phyloP scores from a whole-genome alignment of 805 yeast species.

The Hanseniaspora vineae region DNA sequence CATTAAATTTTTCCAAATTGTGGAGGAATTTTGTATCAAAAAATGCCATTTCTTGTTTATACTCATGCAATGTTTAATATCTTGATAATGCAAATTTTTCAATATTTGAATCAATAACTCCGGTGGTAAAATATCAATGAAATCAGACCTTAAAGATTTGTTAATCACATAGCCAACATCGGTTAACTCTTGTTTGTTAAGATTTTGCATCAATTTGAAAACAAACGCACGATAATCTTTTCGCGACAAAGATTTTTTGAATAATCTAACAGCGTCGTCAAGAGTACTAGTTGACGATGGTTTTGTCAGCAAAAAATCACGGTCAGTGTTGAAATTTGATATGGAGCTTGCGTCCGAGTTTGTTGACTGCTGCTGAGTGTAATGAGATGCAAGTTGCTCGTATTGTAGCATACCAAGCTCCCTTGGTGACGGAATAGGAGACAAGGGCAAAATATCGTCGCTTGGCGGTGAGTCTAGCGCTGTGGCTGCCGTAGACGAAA shows the following conservation, averaged over 20 bases:
- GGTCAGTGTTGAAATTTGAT: too few relatives aligned
- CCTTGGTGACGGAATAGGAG: constrained; percentile 24
- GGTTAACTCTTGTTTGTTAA: constrained; percentile 50
- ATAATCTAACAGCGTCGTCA: not conserved
- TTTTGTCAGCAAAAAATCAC: too few relatives aligned
- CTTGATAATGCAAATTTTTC: constrained; percentile 44
- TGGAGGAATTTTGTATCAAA: constrained; percentile 45
- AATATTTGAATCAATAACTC: constrained; percentile 63
- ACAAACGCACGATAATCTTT: constrained; percentile 1
- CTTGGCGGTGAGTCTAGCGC: not conserved
- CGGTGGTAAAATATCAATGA: constrained; percentile 55
- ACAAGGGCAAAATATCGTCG: constrained; percentile 14
- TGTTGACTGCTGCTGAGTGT: not conserved
- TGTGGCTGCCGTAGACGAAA: constrained; percentile 2
- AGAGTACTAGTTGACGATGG: too few relatives aligned
- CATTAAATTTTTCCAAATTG: constrained; percentile 59
- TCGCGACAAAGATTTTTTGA: not conserved
- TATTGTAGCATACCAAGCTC: not conserved
- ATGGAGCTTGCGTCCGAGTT: too few relatives aligned
- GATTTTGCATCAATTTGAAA: constrained; percentile 41
- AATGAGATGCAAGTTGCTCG: not conserved
- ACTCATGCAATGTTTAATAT: constrained; percentile 45
- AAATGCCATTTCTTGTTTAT: constrained; percentile 63
- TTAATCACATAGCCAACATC: constrained; percentile 40
- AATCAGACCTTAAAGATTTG: constrained; percentile 54